Evolutionary conservation across 805 yeast genomes (phyloP).

Genomic region (Saturnispora mendoncae): DNA sequence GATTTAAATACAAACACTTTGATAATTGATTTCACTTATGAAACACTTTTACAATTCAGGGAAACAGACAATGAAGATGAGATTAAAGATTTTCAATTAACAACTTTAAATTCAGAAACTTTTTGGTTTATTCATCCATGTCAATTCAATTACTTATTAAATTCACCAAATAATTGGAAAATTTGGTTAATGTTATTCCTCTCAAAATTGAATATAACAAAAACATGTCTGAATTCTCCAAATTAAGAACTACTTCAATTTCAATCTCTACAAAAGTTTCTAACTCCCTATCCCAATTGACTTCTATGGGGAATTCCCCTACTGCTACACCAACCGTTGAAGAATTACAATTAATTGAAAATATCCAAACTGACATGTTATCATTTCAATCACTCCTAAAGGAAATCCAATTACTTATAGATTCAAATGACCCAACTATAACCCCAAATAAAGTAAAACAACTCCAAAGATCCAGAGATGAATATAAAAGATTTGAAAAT

Average conservation of each 20-base stretch:
- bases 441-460: constrained; percentile 60
- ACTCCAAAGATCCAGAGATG: constrained; percentile 72
- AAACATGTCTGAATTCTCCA: constrained; percentile 35
- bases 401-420: constrained; percentile 44
- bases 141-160: constrained; percentile 7
- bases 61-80: neutral
- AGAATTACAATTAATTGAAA: constrained; percentile 27
- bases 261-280: constrained; percentile 50
- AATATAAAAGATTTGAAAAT: constrained; percentile 57
- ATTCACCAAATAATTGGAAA: neutral
- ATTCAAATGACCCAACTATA: constrained; percentile 38
- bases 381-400: constrained; percentile 45
- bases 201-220: constrained; percentile 1
- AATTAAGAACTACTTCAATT: constrained; percentile 61
- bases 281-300: constrained; percentile 13
- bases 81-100: constrained; percentile 1
- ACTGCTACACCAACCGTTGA: constrained; percentile 31
- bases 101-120: too few species aligned
- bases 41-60: neutral
- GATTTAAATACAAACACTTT: too few species aligned
- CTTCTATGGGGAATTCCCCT: neutral
- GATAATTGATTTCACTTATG: neutral
- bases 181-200: constrained; percentile 7
- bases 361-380: constrained; percentile 44
- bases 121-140: constrained; percentile 18